Evolutionary conservation across 176 grass and related monocot species (phyloP).

Genomic region (Puccinellia tenuiflora): DNA sequence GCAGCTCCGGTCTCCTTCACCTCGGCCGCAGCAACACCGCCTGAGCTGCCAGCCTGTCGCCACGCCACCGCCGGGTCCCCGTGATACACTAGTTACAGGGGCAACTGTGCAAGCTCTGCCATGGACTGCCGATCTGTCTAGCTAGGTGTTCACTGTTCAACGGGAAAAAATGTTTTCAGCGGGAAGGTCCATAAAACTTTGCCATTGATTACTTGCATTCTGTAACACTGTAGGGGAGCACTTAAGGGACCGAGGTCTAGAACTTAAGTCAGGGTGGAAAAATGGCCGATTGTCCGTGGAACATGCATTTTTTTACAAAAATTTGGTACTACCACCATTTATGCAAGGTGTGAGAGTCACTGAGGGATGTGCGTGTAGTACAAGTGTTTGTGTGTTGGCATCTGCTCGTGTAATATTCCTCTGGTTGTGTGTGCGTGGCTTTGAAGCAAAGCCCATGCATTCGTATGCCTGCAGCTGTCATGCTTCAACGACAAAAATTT

Average conservation of each 20-base stretch:
- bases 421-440: conserved; percentile 25
- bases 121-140: not conserved
- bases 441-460: conserved; percentile 35
- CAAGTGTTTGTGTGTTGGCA: not conserved
- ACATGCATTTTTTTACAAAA: not conserved
- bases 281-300: not conserved
- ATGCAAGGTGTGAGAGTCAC: not conserved
- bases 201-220: conserved; percentile 19
- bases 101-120: conserved; percentile 16
- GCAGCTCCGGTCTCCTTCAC: conserved; percentile 64
- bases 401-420: conserved; percentile 40
- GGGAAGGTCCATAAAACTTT: conserved; percentile 24
- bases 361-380: not conserved
- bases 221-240: conserved; percentile 34
- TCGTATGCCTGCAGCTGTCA: conserved; percentile 38
- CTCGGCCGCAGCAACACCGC: conserved; percentile 48
- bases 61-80: not conserved
- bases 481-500: conserved; percentile 28
- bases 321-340: not conserved
- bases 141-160: conserved; percentile 13
- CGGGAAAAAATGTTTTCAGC: conserved; percentile 9
- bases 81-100: conserved; percentile 13
- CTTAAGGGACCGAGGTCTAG: conserved; percentile 12
- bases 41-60: conserved; percentile 1
- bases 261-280: no score